Percentiles rank a stretch among this genome's conserved stretches.
phyloP scores from a whole-genome alignment of 176 grass and related monocot genomes.

The Lolium multiflorum region DNA sequence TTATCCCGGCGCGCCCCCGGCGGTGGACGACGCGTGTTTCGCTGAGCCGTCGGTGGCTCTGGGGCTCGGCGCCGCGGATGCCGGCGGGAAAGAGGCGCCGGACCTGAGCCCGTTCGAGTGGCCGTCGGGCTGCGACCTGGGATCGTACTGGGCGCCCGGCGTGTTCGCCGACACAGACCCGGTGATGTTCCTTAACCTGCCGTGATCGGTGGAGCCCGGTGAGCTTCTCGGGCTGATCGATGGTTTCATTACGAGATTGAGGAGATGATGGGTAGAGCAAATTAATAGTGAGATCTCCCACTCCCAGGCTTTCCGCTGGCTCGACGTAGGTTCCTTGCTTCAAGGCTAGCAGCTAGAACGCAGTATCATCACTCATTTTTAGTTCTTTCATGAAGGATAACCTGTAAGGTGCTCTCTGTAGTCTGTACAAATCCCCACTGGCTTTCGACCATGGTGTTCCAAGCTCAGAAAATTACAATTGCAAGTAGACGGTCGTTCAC shows the following conservation, averaged over 20 bases:
- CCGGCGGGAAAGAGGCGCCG: constrained; percentile 11
- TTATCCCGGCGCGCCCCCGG: background rate
- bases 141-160: constrained; percentile 40
- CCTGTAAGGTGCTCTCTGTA: background rate
- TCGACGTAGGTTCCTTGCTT: too few relatives aligned
- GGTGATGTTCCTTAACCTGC: constrained; percentile 51
- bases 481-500: background rate
- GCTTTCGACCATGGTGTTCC: background rate
- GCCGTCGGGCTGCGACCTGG: constrained; percentile 61
- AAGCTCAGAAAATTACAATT: background rate
- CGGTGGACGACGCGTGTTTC: background rate
- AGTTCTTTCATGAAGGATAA: constrained; percentile 10
- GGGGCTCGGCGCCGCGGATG: constrained; percentile 19
- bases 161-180: constrained; percentile 55
- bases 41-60: background rate
- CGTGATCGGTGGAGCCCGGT: constrained; percentile 7
- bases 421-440: background rate
- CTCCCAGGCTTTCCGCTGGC: background rate
- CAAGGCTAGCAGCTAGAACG: too few relatives aligned
- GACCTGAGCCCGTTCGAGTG: constrained; percentile 57
- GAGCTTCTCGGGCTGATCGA: background rate
- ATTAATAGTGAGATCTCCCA: too few relatives aligned
- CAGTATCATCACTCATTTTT: background rate
- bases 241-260: background rate
- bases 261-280: background rate